These are phyloP conservation scores for Lentinus brumalis DNA, from an alignment of 768 basidiomycete genomes.

Conservation along the genomic window DNA sequence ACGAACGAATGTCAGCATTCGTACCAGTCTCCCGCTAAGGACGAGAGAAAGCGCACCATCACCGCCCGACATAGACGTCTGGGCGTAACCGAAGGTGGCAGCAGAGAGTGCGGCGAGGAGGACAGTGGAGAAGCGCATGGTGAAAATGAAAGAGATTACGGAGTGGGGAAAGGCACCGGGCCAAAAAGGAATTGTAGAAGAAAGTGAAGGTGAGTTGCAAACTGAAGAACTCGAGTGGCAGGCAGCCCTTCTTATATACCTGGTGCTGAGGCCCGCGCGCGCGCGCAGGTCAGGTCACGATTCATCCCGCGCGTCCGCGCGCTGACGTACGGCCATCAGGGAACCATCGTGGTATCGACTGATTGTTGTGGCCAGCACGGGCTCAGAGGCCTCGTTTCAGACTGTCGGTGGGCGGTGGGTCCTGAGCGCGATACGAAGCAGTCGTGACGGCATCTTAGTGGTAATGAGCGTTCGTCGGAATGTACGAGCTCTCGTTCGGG, in stretches of 20 bases:
- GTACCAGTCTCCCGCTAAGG: not conserved
- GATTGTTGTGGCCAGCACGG: too few species aligned
- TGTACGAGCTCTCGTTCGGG: too few species aligned
- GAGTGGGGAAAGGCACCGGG: not conserved
- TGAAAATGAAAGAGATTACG: not conserved
- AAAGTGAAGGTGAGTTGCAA: slow-evolving; percentile 22
- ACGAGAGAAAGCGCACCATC: slow-evolving; percentile 8
- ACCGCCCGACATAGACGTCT: slow-evolving; percentile 2
- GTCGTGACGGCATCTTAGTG: too few species aligned
- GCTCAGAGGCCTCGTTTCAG: not conserved
- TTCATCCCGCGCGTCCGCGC: too few species aligned
- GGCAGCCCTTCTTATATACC: not conserved
- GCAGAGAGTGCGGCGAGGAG: slow-evolving; percentile 7
- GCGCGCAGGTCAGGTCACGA: not conserved
- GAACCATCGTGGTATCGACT: too few species aligned
- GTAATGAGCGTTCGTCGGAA: too few species aligned
- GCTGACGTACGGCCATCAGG: not conserved
- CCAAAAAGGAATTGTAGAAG: slow-evolving; percentile 1
- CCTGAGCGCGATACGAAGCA: too few species aligned
- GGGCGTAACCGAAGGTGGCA: slow-evolving; percentile 3
- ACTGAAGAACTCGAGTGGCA: slow-evolving; percentile 8
- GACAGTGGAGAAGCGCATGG: slow-evolving; percentile 16
- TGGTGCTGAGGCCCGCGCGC: slow-evolving; percentile 4
- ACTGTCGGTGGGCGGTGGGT: not conserved
- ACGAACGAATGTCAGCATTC: not conserved